Conservation (phyloP, 805 yeast genomes). For the Saccharomycopsis synnaedendra region DNA sequence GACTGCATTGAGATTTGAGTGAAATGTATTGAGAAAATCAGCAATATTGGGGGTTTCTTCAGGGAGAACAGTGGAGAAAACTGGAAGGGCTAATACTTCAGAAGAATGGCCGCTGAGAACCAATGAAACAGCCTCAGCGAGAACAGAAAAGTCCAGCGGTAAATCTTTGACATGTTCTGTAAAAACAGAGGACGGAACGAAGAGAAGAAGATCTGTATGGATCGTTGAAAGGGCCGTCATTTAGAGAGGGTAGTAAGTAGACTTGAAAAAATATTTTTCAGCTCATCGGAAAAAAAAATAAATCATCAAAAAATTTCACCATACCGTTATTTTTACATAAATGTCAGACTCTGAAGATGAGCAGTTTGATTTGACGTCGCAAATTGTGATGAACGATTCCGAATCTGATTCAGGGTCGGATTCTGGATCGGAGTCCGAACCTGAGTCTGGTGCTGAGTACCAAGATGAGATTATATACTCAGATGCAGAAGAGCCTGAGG, state of each 20-base stretch:
- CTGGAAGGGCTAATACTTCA: constrained; percentile 14
- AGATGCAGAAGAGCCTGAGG: constrained; percentile 19
- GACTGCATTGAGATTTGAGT: too few species aligned
- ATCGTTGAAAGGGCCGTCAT: neutral
- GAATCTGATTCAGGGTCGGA: constrained; percentile 21
- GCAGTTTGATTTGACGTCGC: constrained; percentile 8
- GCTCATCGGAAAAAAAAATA: neutral
- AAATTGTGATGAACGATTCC: constrained; percentile 4
- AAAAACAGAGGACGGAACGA: constrained; percentile 5
- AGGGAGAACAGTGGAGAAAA: neutral
- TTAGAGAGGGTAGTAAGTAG: neutral
- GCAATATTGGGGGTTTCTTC: too few species aligned
- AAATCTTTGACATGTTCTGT: constrained; percentile 4
- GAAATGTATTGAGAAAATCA: too few species aligned
- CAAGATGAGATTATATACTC: constrained; percentile 32
- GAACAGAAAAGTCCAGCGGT: neutral
- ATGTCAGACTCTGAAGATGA: constrained; percentile 15
- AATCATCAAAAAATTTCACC: neutral
- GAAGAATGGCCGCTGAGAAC: constrained; percentile 19
- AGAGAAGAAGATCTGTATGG: constrained; percentile 5
- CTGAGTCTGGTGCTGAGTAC: constrained; percentile 22
- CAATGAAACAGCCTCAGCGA: constrained; percentile 7
- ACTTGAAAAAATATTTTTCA: neutral
- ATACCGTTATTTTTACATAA: too few species aligned
- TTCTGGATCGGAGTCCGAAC: constrained; percentile 19